phyloP scores from a whole-genome alignment of 257 asterid genomes.

The Jacaranda copaia region DNA sequence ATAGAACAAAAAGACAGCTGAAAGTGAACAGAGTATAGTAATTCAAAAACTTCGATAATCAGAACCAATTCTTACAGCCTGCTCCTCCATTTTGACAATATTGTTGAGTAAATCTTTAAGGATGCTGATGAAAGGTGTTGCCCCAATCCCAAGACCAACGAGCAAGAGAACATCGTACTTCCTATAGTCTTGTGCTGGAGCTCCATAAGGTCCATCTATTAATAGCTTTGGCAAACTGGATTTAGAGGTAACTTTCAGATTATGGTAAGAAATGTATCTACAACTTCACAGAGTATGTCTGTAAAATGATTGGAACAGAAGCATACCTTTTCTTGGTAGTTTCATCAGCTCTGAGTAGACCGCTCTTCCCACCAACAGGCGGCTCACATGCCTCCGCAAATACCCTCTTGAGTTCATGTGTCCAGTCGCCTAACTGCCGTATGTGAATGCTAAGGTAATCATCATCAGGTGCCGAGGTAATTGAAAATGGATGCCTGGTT shows the following conservation, averaged over 20 bases:
- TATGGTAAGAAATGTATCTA: slow-evolving; percentile 13
- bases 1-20: not conserved
- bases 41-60: not conserved
- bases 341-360: slow-evolving; percentile 91
- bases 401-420: slow-evolving; percentile 87
- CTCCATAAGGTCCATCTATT: slow-evolving; percentile 98
- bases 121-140: slow-evolving; percentile 94
- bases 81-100: slow-evolving; percentile 86
- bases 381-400: slow-evolving; percentile 88
- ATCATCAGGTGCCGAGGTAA: slow-evolving; percentile 95
- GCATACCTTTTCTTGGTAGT: slow-evolving; percentile 72
- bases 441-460: slow-evolving; percentile 94
- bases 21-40: not conserved
- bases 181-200: slow-evolving; percentile 92
- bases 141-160: slow-evolving; percentile 98
- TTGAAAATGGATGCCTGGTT: slow-evolving; percentile 95
- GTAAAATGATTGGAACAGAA: not conserved
- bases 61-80: slow-evolving; percentile 62
- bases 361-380: slow-evolving; percentile 82
- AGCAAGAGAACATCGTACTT: slow-evolving; percentile 89
- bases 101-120: slow-evolving; percentile 85
- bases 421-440: slow-evolving; percentile 96
- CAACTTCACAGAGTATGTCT: not conserved
- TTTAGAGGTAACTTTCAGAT: slow-evolving; percentile 34
- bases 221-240: slow-evolving; percentile 92